phyloP scores from a whole-genome alignment of 75 land plant genomes.

The Ceratopteris richardii region DNA sequence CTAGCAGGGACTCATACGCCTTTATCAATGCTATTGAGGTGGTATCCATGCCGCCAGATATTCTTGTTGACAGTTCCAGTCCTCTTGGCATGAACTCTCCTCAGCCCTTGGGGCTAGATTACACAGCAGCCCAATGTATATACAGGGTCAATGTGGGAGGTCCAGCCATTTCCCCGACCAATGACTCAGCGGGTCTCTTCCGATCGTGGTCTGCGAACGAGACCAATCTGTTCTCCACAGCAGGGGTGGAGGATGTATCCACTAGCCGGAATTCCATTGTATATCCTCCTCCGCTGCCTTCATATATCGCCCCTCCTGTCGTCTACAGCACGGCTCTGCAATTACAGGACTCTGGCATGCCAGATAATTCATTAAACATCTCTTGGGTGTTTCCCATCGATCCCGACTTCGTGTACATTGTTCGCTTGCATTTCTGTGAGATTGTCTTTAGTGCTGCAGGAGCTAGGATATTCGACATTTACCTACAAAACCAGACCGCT shows the following conservation, averaged over 20 bases:
- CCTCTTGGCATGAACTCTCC: constrained; percentile 10
- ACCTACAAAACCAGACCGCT: constrained; percentile 43
- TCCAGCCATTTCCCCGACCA: constrained; percentile 30
- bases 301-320: constrained; percentile 50
- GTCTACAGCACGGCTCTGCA: constrained; percentile 60
- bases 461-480: constrained; percentile 48
- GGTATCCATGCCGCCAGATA: constrained; percentile 23
- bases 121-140: constrained; percentile 39
- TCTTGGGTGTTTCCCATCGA: constrained; percentile 62
- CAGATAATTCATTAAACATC: constrained; percentile 42
- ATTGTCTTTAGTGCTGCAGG: constrained; percentile 29
- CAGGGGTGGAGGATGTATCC: constrained; percentile 30
- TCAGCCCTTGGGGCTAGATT: not conserved
- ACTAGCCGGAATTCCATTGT: constrained; percentile 14
- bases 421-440: constrained; percentile 71
- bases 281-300: constrained; percentile 13
- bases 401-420: constrained; percentile 36
- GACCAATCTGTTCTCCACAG: constrained; percentile 12
- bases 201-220: constrained; percentile 55
- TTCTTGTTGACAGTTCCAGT: constrained; percentile 9
- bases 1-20: constrained; percentile 29
- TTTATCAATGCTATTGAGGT: constrained; percentile 42
- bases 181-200: constrained; percentile 42
- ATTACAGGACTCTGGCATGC: constrained; percentile 30
- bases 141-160: constrained; percentile 81